Base-by-base conservation (phyloP, 257 asterid genomes). In the Schizonepeta tenuifolia region DNA sequence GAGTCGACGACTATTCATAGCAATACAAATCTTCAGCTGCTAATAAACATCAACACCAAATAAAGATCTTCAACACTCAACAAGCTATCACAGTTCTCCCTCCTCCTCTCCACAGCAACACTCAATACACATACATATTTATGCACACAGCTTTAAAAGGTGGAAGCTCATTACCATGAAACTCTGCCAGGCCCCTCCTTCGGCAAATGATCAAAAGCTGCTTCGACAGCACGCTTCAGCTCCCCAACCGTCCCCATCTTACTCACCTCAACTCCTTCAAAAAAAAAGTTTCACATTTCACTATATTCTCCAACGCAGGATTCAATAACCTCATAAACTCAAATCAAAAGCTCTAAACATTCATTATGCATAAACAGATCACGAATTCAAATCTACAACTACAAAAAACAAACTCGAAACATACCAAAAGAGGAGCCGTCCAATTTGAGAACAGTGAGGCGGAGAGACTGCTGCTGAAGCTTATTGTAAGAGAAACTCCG, bases 381-480 rank as follows among this genome's bases (percentile, higher is more conserved):
- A 41, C 7, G 22, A 14, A 24, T 41, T 20, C 9, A 50, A 75
- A 28, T 31, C 21, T 46, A 10, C 41, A 10, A 12, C 0, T 3
- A 33, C 9, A 1, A 70, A 9, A 2, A 43, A 56, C 1, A 21
- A 72, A 5, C 17, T 31, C 15, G 9, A 55, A 63, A 17, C 28
- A 20, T 86, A 92, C 98, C 93, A 26, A 88, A 92, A 67, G 86
- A 79, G 14, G 98, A 74, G 33, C 91, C 96, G 80, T 90, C 97
- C 82, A 92, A 86, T 86, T 90, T 93, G 81, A 85, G 75, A 26
- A 93, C 73, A 43, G 84, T 81, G 78, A 93, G 93, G 31, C 64
- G 74, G 74, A 89, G 84, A 21, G 90, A 90, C 26, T 81, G 85
- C 73, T 75, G 78, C 51, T 86, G 86, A 50, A 93, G 83, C 84